Base-by-base conservation (phyloP, 805 yeast genomes). In the Cyberlindnera xylosilytica region DNA sequence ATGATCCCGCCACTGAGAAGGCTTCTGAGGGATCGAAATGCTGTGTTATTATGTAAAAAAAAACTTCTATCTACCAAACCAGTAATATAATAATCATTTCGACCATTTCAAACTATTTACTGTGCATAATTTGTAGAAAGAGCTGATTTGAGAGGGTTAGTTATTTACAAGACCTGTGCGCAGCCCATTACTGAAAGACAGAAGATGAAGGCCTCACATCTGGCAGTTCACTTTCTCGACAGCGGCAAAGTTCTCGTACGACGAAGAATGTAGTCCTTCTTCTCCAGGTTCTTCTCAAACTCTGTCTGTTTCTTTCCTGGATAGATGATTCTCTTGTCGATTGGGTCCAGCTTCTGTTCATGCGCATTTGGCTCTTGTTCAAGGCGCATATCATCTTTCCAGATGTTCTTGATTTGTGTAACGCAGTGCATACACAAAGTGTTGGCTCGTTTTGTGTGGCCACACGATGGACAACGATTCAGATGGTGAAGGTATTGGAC, bases 391-490 rank as follows among this genome's bases (percentile, higher is more conserved):
- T 72, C 70, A 5, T 57, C 52, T 53, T 78, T 83, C 87, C 96
- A 87, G 34, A 83, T 70, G 44, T 75, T 70, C 61, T 79, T 82
- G 58, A 93, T 84, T 60, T 89, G 89, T 24, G 75, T 78, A 44
- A 87, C 90, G 68, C 99, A 91, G 58, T 85, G 78, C 95, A 88
- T 87, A 66, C 99, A 91, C 55, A 91, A 72, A 44, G 89, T 81
- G 64, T 93, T 96, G 2, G 93, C 80, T 58, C 97, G 76, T 67
- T 91, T 93, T 54, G 79, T 83, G 49, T 86, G 83, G 34, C 99
- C 99, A 68, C 99, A 91, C 0, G 96, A 83, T 3, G 98, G 97
- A 62, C 99, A 91, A 62, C 95, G 78, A 49, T 84, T 87, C 57
- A 93, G 70, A 60, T 87, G 83, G 42, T 81, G 76, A 50, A 86